These are phyloP conservation scores for Ophiostoma sp. DNA, from an alignment of 2,329 filamentous ascomycete species.

Conservation along the genomic window DNA sequence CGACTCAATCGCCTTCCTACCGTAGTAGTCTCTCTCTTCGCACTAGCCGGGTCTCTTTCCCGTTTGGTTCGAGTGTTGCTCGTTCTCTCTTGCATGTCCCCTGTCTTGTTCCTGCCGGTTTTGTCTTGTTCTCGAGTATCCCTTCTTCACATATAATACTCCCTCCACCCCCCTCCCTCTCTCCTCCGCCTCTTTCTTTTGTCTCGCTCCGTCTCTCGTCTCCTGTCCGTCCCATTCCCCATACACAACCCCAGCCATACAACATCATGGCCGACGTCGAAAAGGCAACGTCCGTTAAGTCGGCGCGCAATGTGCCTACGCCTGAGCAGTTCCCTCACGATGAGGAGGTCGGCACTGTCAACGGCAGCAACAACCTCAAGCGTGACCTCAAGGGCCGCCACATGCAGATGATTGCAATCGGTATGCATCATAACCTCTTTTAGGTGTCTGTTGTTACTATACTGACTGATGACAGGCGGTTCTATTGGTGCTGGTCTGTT, in stretches of 20 bases:
- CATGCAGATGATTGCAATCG: slow-evolving; percentile 46
- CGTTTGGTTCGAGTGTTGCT: neutral
- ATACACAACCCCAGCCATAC: neutral
- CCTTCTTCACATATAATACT: neutral
- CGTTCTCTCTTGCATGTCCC: neutral
- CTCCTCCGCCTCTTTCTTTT: neutral
- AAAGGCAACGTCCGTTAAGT: slow-evolving; percentile 8
- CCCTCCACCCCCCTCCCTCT: neutral
- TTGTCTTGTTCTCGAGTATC: neutral
- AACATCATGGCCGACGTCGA: slow-evolving; percentile 12
- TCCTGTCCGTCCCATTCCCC: neutral
- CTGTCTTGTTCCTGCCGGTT: neutral
- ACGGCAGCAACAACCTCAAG: slow-evolving; percentile 30
- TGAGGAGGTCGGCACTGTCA: slow-evolving; percentile 37
- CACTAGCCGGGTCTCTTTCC: neutral
- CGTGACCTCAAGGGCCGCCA: slow-evolving; percentile 38
- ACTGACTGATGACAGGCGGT: slow-evolving; percentile 33
- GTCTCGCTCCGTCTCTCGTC: neutral
- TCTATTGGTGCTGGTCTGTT: slow-evolving; percentile 58
- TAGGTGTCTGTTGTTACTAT: neutral
- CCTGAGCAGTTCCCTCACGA: slow-evolving; percentile 29
- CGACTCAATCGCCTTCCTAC: neutral
- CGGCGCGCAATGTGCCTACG: slow-evolving; percentile 5
- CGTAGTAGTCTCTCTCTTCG: neutral
- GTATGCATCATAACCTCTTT: slow-evolving; percentile 29